phyloP scores from a whole-genome alignment of 306 rosid genomes.

The Argentina anserina region DNA sequence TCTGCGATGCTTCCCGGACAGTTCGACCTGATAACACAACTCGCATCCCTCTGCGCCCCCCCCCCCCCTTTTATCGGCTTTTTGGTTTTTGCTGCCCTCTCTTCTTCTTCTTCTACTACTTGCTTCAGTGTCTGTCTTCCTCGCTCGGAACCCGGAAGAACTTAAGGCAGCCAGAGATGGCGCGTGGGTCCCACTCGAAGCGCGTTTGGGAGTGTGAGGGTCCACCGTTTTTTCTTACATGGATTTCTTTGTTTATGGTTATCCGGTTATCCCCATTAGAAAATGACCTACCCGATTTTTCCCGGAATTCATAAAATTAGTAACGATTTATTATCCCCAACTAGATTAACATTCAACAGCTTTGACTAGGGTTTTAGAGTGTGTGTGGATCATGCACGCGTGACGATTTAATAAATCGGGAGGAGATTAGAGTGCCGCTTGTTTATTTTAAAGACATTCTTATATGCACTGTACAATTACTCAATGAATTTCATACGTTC shows the following conservation, averaged over 20 bases:
- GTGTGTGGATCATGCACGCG: too few relatives aligned
- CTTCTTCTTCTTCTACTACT: not conserved
- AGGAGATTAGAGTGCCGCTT: too few relatives aligned
- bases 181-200: slow-evolving; percentile 41
- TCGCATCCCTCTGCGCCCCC: too few relatives aligned
- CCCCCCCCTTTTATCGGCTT: not conserved
- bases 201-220: slow-evolving; percentile 41
- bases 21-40: slow-evolving; percentile 19
- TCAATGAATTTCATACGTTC: too few relatives aligned
- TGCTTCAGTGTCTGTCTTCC: not conserved
- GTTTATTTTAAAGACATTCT: too few relatives aligned
- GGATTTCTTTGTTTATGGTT: not conserved
- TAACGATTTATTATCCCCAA: not conserved
- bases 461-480: too few relatives aligned
- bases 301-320: too few relatives aligned
- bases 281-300: not conserved
- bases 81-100: not conserved
- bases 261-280: not conserved
- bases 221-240: not conserved
- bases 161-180: not conserved
- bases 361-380: not conserved
- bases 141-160: not conserved
- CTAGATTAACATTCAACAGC: not conserved
- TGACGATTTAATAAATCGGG: too few relatives aligned
- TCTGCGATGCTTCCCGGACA: slow-evolving; percentile 54